A percentile compares a stretch with the other conserved stretches of the same genome.
phyloP scores from a whole-genome alignment of 2,329 filamentous ascomycete species.

The Ophiostoma triangulosporum region DNA sequence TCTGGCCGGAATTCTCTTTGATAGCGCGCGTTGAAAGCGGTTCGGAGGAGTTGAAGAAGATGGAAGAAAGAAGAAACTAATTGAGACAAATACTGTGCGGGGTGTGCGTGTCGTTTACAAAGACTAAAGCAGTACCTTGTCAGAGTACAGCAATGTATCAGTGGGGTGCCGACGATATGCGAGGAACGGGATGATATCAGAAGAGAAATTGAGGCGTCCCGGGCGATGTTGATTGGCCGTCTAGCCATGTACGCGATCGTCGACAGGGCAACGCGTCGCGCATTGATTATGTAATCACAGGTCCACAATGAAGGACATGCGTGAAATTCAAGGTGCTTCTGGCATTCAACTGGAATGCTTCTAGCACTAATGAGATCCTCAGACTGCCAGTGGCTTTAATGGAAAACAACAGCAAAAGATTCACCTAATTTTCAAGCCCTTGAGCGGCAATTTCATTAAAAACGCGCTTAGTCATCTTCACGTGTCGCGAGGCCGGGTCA shows the following conservation, averaged over 20 bases:
- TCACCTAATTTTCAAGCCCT: too few species aligned
- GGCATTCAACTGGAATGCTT: too few species aligned
- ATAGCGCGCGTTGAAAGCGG: neutral
- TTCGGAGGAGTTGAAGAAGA: neutral
- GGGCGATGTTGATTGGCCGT: constrained; percentile 5
- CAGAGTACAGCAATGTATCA: neutral
- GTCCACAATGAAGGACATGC: too few species aligned
- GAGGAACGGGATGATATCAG: neutral
- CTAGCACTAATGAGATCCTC: too few species aligned
- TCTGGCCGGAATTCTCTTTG: neutral
- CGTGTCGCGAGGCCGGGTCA: too few species aligned
- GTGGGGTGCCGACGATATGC: neutral
- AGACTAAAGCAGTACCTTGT: neutral
- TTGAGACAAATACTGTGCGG: neutral
- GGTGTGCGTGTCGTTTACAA: too few species aligned
- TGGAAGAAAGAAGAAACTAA: neutral
- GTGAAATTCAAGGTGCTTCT: too few species aligned
- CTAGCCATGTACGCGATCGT: constrained; percentile 5
- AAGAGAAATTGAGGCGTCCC: neutral
- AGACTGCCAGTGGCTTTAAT: too few species aligned
- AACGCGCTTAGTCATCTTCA: too few species aligned
- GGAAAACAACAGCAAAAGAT: too few species aligned
- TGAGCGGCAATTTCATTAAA: too few species aligned
- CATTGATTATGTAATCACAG: neutral
- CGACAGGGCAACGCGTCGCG: constrained; percentile 7